Evolutionary conservation across 1,139 yeast genomes (phyloP).

Genomic region (Maudiozyma humilis): DNA sequence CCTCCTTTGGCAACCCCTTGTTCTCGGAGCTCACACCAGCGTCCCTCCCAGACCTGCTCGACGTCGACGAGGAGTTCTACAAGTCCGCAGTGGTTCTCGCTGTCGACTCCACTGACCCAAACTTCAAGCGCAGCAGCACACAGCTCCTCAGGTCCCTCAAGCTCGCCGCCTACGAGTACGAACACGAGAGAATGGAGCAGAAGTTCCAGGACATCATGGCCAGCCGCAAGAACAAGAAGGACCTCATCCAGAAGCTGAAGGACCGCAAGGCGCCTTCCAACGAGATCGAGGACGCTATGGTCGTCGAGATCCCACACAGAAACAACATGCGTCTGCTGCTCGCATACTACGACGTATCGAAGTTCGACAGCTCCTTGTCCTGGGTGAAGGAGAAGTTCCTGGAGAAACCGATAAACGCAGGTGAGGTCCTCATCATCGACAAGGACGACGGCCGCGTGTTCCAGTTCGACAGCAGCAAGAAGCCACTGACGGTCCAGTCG

Average conservation of each 20-base stretch:
- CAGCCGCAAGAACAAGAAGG: conserved; percentile 39
- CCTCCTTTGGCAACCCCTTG: conserved; percentile 42
- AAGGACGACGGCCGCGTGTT: conserved; percentile 30
- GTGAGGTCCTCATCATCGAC: conserved; percentile 40
- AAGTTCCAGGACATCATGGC: conserved; percentile 37
- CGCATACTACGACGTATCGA: conserved; percentile 46
- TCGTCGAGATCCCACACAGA: conserved; percentile 42
- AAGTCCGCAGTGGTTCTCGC: conserved; percentile 50
- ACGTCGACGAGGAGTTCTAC: conserved; percentile 28
- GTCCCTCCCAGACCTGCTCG: conserved; percentile 35
- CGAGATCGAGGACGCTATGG: conserved; percentile 39
- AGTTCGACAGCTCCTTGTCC: conserved; percentile 32
- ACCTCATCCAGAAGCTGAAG: conserved; percentile 39
- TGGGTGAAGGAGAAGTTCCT: conserved; percentile 39
- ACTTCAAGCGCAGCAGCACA: conserved; percentile 12
- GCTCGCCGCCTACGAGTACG: conserved; percentile 48
- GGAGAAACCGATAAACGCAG: conserved; percentile 35
- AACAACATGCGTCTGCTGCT: conserved; percentile 39
- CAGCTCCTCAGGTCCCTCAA: conserved; percentile 38
- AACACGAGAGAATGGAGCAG: conserved; percentile 38
- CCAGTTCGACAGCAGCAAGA: conserved; percentile 33
- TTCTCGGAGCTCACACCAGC: conserved; percentile 43
- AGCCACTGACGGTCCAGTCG: conserved; percentile 18
- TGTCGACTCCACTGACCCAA: conserved; percentile 39
- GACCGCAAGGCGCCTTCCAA: conserved; percentile 36